A percentile compares a stretch with the other conserved stretches of the same genome.
Conservation (phyloP, 2,329 filamentous ascomycete species). For the Diaporthe amygdali region DNA sequence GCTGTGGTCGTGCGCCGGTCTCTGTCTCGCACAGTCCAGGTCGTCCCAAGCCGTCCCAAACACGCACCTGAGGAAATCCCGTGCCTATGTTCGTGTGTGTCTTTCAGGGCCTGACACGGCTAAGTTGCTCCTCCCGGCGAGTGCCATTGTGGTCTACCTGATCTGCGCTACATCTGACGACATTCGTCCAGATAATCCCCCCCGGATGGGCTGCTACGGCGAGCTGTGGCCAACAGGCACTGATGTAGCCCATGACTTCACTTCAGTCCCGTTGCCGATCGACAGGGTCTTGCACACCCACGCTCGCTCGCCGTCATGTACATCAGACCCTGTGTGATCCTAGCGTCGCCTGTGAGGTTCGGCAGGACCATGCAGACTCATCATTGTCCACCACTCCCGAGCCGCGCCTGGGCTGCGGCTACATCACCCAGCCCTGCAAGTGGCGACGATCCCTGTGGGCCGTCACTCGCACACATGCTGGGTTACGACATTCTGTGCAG, state of each 20-base stretch:
- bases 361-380: slow-evolving; percentile 19
- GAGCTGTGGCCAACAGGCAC: slow-evolving; percentile 21
- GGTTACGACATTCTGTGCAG: slow-evolving; percentile 29
- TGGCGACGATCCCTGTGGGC: slow-evolving; percentile 24
- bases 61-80: background rate
- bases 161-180: slow-evolving; percentile 9
- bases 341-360: slow-evolving; percentile 18
- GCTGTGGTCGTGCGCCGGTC: background rate
- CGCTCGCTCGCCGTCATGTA: slow-evolving; percentile 4
- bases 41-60: background rate
- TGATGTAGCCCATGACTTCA: slow-evolving; percentile 28
- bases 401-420: slow-evolving; percentile 11
- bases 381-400: slow-evolving; percentile 19
- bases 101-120: background rate
- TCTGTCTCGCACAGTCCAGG: background rate
- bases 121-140: slow-evolving; percentile 10
- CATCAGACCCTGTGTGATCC: slow-evolving; percentile 22
- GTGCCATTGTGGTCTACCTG: background rate
- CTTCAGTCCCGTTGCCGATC: slow-evolving; percentile 29
- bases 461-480: slow-evolving; percentile 16
- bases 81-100: background rate
- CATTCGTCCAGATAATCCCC: slow-evolving; percentile 8
- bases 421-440: slow-evolving; percentile 27
- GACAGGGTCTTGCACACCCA: slow-evolving; percentile 30
- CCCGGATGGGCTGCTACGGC: background rate